Evolutionary conservation across 306 rosid genomes (phyloP).

Genomic region (Medicago ruthenica): DNA sequence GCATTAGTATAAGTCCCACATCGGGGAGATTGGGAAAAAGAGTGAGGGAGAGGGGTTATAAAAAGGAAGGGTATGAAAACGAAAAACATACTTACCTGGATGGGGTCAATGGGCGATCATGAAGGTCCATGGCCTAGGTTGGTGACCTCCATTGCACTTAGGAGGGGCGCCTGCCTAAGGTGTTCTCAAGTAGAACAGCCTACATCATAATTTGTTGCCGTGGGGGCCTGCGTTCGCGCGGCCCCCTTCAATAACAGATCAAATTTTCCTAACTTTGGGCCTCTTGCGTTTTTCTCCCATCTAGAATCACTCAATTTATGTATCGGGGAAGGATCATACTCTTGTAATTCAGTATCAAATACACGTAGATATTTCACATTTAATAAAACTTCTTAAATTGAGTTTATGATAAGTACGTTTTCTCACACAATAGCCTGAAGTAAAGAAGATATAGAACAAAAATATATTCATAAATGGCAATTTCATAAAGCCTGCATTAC

Average conservation of each 20-base stretch:
- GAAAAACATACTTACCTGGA: conserved; percentile 44
- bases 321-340: no score
- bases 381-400: no score
- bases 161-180: conserved; percentile 31
- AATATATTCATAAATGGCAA: neutral
- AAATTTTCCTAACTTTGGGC: no score
- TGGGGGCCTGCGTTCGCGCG: conserved; percentile 63
- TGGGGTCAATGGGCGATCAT: conserved; percentile 53
- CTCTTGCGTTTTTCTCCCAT: no score
- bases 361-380: no score
- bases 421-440: no score
- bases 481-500: neutral
- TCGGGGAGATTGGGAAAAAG: neutral
- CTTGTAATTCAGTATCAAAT: no score
- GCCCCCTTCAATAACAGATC: conserved; percentile 11
- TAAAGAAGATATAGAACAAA: no score
- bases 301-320: no score
- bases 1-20: neutral
- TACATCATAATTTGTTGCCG: conserved; percentile 60
- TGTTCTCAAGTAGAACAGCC: conserved; percentile 26
- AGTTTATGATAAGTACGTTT: no score
- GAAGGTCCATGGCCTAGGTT: conserved; percentile 54
- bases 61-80: neutral
- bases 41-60: neutral
- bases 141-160: conserved; percentile 59